Base-by-base conservation (phyloP, 139 green algal genomes). In the Tetratostichococcus sp. region DNA sequence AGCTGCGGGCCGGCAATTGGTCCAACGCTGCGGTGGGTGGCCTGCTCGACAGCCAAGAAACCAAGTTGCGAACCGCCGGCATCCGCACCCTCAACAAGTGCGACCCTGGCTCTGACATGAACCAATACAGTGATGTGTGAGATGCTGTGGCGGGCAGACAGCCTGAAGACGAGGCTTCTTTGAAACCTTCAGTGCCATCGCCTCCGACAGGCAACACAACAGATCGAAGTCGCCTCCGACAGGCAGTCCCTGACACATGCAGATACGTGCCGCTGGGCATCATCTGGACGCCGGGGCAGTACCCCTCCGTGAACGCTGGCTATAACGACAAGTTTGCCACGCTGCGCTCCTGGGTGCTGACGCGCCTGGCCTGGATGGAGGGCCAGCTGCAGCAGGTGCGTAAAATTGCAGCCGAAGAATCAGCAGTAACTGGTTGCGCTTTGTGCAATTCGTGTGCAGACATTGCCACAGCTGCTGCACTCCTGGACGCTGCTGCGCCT, bases 331-430 rank as follows among this genome's bases (percentile, higher is more conserved):
- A 34, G 6, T 71, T 71, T 31, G 57, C 4, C 30, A 32, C 57
- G 1, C 25, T 71, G 5, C 66, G 35, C 4, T 35, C 21, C 33
- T 77, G 72, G 72, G 34, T 67, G 35, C 59, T 77, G 33, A 35
- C 66, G 57, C 72, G 72, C 35, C 30, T 77, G 23, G 57, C 57
- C 19, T 77, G 72, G 72, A 28, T 77, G 28, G 72, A 77, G 34
- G 58, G 57, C 16, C 58, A 65, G 1, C 67, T 77, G 6, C 33
- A 26, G 19, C 50, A 62, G 50, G 50, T 26, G 50, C 14, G 50
- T 26, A 26, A 26, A 22, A 14, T 50, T 50, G 39, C 39, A 50
- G 14, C 39, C 8, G 39, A 8, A 8, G 11, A 23, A 62, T n/a
- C 4, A 62, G n/a, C n/a, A 8, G 14, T 17, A 62, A n/a, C 11